Base-by-base conservation (phyloP, 148 eudicot species). In the Nepenthes mirabilis region DNA sequence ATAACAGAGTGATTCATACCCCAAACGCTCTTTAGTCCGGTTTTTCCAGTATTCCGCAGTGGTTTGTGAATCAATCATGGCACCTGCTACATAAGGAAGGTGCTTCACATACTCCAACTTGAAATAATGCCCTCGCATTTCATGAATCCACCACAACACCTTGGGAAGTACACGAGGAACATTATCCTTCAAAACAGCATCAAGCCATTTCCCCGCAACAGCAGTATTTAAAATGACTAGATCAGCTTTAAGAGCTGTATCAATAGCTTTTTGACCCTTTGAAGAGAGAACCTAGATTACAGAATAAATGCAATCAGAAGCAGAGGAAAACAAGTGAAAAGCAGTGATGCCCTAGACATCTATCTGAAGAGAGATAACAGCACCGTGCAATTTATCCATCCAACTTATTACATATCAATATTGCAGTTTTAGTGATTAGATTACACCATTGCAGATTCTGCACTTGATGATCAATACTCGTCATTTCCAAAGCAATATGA, bases 101-200 rank as follows among this genome's bases (percentile, higher is more conserved):
- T 93, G 91, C 85, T 93, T 86, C 49, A 93, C 86, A 73, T 74
- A 93, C 47, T 93, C 99, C 85, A 89, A 68, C 77, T 76, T 93
- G 72, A 93, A 93, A 75, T 93, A 93, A 82, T 93, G 97, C 57
- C 99, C 99, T 52, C 99, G 89, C 99, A 93, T 93, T 75, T 93
- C 99, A 81, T 93, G 99, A 67, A 93, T 93, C 99, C 99, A 93
- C 99, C 99, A 93, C 70, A 93, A 81, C 53, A 93, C 78, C 83
- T 93, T 93, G 56, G 99, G 99, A 61, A 89, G 91, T 54, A 93
- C 91, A 53, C 61, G 91, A 70, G 83, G 78, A 35, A 86, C 95
- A 72, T 82, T 76, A 66, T 89, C 95, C 74, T 89, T 86, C 34
- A 93, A 82, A 55, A 93, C 99, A 55, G 89, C 82, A 75, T 84